Percentiles rank a stretch among this genome's conserved stretches.
Evolutionary conservation across 352 stramenopile species (phyloP).

Genomic region (Phytophthora brassicae): DNA sequence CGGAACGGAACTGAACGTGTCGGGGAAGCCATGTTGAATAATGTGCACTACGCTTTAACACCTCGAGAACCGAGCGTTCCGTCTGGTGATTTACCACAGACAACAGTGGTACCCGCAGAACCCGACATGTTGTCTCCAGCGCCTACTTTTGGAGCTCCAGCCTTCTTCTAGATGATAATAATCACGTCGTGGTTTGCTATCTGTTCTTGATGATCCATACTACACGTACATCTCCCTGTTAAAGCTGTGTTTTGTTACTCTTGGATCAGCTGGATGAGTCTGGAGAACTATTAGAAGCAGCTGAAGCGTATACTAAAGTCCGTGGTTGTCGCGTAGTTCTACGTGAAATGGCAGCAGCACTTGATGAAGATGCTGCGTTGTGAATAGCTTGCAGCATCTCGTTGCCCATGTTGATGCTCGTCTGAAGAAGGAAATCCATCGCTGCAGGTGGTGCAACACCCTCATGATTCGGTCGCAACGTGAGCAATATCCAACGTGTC

Average conservation of each 20-base stretch:
- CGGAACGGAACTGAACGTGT: conserved; percentile 37
- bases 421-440: conserved; percentile 25
- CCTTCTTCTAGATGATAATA: conserved; percentile 17
- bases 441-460: conserved; percentile 7
- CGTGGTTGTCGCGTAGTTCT: not conserved
- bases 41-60: conserved; percentile 28
- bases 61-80: conserved; percentile 9
- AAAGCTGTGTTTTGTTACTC: too few relatives aligned
- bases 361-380: not conserved
- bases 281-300: not conserved
- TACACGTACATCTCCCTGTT: conserved; percentile 13
- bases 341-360: not conserved
- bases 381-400: conserved; percentile 30
- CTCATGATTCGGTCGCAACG: conserved; percentile 23
- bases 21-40: conserved; percentile 37
- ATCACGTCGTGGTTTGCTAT: conserved; percentile 4
- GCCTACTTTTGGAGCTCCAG: conserved; percentile 4
- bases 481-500: conserved; percentile 36
- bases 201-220: conserved; percentile 8
- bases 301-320: not conserved
- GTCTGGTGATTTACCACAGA: conserved; percentile 14
- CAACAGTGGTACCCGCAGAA: not conserved
- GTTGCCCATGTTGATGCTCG: conserved; percentile 26
- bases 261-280: conserved; percentile 1
- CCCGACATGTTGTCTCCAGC: conserved; percentile 13